These are phyloP conservation scores for Stipa capillata DNA, from an alignment of 176 grass and related monocot genomes.

Conservation along the genomic window DNA sequence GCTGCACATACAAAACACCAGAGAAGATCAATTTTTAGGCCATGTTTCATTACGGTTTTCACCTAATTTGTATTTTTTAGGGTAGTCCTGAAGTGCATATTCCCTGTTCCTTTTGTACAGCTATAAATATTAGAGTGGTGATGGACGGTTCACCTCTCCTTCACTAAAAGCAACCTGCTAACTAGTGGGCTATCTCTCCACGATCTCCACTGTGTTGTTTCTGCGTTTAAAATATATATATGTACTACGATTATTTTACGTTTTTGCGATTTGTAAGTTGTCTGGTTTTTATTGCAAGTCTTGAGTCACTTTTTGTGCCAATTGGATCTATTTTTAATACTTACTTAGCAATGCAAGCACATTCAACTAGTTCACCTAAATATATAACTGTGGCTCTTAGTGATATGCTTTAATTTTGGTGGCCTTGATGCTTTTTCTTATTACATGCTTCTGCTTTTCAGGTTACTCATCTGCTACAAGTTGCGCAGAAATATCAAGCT, in stretches of 20 bases:
- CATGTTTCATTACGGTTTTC: not conserved
- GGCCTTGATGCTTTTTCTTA: not conserved
- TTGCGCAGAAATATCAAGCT: conserved; percentile 88
- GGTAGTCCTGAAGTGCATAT: too few species aligned
- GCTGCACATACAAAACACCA: not conserved
- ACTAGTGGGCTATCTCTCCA: too few species aligned
- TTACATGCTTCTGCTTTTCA: conserved; percentile 11
- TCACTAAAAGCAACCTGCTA: too few species aligned
- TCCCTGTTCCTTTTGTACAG: too few species aligned
- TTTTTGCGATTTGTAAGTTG: too few species aligned
- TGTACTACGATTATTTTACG: too few species aligned
- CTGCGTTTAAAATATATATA: too few species aligned
- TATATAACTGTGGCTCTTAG: not conserved
- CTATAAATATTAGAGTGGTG: too few species aligned
- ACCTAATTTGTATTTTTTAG: too few species aligned
- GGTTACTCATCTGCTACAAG: conserved; percentile 79
- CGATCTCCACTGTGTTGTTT: too few species aligned
- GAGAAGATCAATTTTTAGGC: not conserved
- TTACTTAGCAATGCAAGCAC: not conserved
- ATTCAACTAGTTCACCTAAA: not conserved
- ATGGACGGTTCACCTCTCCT: too few species aligned
- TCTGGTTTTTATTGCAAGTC: too few species aligned
- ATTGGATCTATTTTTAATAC: not conserved
- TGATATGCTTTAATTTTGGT: not conserved
- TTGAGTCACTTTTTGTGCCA: not conserved